Base-by-base conservation (phyloP, 139 green algal species). In the Closterium sp. region DNA sequence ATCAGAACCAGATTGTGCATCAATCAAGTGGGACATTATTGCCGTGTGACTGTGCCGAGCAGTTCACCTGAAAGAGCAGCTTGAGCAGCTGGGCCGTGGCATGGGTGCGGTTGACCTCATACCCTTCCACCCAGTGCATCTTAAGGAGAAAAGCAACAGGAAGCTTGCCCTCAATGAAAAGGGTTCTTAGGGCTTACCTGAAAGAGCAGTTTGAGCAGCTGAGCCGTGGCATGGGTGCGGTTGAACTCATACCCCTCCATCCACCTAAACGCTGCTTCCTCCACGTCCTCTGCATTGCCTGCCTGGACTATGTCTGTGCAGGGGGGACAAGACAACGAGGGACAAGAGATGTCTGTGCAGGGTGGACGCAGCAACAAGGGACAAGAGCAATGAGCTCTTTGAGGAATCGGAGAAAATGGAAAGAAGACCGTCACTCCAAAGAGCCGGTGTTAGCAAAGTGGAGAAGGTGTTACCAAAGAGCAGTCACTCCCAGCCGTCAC, bases 191-290 rank as follows among this genome's bases (percentile, higher is more conserved):
- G n/a, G 88, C 32, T 91, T 17, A 91, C 88, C 88, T 91, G 38
- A 42, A 91, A 31, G 21, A 91, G 38, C 30, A 91, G 30, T 24
- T 38, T 91, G n/a, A 91, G 88, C 27, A 91, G 88, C 88, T 91
- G 28, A 10, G 88, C 88, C 2, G 30, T 86, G n/a, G 45, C 45
- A 19, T 85, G 31, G 5, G n/a, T 29, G 24, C 31, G 31, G 32
- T 91, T 91, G 31, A 29, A 29, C 17, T 89, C 87, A 62, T 89
- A 89, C 10, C 30, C 28, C 31, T n/a, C 28, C 30, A 42, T 31
- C 30, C 30, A 89, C 11, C 27, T 6, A 13, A 27, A n/a, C 24
- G 31, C 87, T 29, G 87, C 87, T n/a, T n/a, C 24, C 32, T 42
- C 31, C 22, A 89, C 32, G 27, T 31, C 85, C 11, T 22, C 21